Conservation (phyloP, 2,329 filamentous ascomycete species). For the Trichoderma sp. region DNA sequence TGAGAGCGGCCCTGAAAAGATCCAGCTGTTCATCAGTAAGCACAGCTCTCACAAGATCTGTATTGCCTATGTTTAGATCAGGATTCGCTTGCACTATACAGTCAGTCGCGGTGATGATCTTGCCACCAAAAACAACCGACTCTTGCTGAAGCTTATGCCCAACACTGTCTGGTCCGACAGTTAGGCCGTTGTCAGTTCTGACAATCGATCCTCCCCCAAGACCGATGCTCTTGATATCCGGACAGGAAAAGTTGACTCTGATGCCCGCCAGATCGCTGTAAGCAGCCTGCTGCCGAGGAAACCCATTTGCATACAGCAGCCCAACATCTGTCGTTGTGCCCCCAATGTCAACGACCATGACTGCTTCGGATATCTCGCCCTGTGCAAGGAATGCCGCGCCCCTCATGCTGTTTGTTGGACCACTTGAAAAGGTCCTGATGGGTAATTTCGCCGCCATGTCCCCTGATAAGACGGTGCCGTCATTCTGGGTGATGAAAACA, state of each 20-base stretch:
- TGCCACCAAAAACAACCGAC: slow-evolving; percentile 55
- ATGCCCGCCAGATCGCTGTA: slow-evolving; percentile 62
- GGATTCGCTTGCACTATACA: slow-evolving; percentile 38
- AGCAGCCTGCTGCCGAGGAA: slow-evolving; percentile 60
- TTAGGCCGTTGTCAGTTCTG: slow-evolving; percentile 37
- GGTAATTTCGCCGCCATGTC: slow-evolving; percentile 53
- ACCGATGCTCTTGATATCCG: slow-evolving; percentile 58
- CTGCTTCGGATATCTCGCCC: slow-evolving; percentile 35
- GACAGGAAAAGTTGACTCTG: slow-evolving; percentile 58
- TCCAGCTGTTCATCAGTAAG: slow-evolving; percentile 34
- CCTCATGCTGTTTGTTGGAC: slow-evolving; percentile 62
- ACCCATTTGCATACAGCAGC: slow-evolving; percentile 57
- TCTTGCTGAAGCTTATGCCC: slow-evolving; percentile 55
- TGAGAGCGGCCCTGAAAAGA: slow-evolving; percentile 42
- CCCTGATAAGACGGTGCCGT: slow-evolving; percentile 58
- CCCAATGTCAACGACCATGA: slow-evolving; percentile 64
- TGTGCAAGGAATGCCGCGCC: slow-evolving; percentile 59
- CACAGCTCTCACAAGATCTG: slow-evolving; percentile 33
- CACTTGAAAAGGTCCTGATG: slow-evolving; percentile 60
- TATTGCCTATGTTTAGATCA: slow-evolving; percentile 41
- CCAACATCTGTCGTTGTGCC: slow-evolving; percentile 66
- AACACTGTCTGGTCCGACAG: slow-evolving; percentile 61
- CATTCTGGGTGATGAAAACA: slow-evolving; percentile 62
- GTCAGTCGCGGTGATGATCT: slow-evolving; percentile 58
- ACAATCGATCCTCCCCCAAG: slow-evolving; percentile 59